These are phyloP conservation scores for Solanum piurae DNA, from an alignment of 257 asterid genomes.

Conservation along the genomic window DNA sequence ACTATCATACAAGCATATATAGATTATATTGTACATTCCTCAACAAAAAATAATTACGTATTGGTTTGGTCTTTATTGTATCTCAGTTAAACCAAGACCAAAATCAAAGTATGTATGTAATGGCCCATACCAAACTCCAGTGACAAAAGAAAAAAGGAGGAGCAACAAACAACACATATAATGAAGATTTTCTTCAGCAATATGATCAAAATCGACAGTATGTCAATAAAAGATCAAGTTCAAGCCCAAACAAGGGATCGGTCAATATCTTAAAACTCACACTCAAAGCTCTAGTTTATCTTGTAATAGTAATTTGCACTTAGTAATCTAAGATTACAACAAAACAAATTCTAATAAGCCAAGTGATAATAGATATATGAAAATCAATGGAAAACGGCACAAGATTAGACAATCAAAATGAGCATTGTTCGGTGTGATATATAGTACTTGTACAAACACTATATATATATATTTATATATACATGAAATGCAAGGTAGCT, in stretches of 20 bases:
- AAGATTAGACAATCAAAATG: neutral
- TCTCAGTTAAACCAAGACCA: neutral
- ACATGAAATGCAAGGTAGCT: neutral
- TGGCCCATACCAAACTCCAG: neutral
- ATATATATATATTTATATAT: too few species aligned
- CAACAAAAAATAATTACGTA: neutral
- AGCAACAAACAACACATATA: neutral
- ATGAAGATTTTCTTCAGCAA: neutral
- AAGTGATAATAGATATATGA: neutral
- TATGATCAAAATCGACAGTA: neutral
- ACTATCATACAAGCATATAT: neutral
- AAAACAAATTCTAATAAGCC: neutral
- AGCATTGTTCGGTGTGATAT: neutral
- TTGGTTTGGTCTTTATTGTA: neutral
- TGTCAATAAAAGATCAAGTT: neutral
- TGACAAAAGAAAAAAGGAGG: neutral
- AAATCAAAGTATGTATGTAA: neutral
- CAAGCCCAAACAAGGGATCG: neutral
- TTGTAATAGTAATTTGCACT: neutral
- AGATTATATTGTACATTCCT: neutral
- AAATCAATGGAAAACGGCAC: neutral
- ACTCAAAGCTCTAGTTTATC: neutral
- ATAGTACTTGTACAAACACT: neutral
- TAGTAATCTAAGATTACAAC: neutral
- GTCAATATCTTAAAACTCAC: neutral